Conservation (phyloP, 305 asterid species). For the Rubia balearica region DNA sequence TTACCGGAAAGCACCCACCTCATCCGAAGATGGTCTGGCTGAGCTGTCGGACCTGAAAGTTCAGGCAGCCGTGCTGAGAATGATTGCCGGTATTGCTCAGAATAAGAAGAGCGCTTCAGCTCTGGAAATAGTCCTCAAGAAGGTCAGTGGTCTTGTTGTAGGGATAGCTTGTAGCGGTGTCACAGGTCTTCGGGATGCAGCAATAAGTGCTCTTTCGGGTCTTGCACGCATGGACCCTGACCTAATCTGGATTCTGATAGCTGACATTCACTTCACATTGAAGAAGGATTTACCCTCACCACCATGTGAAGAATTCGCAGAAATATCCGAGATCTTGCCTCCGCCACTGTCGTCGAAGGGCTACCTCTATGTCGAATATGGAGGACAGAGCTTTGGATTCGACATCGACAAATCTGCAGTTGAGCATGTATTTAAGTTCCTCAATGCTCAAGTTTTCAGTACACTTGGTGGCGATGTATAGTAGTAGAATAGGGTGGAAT, state of each 20-base stretch:
- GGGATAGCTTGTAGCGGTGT: constrained; percentile 88
- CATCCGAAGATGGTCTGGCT: constrained; percentile 48
- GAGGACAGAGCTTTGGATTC: constrained; percentile 81
- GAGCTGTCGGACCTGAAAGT: constrained; percentile 69
- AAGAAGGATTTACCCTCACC: constrained; percentile 36
- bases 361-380: constrained; percentile 61
- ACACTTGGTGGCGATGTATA: constrained; percentile 29
- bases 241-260: constrained; percentile 82
- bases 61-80: constrained; percentile 62
- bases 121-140: constrained; percentile 56
- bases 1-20: constrained; percentile 38
- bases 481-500: background rate
- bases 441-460: constrained; percentile 33
- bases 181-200: constrained; percentile 62
- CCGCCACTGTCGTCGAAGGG: constrained; percentile 50
- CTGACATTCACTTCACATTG: constrained; percentile 74
- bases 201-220: constrained; percentile 58
- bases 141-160: constrained; percentile 61
- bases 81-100: constrained; percentile 59
- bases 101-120: constrained; percentile 61
- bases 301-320: constrained; percentile 52
- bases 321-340: constrained; percentile 45
- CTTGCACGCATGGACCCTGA: constrained; percentile 75
- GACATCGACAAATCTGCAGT: constrained; percentile 62
- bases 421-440: constrained; percentile 42